phyloP scores from a whole-genome alignment of 345 rosid genomes.

The Sisymbrium irio region DNA sequence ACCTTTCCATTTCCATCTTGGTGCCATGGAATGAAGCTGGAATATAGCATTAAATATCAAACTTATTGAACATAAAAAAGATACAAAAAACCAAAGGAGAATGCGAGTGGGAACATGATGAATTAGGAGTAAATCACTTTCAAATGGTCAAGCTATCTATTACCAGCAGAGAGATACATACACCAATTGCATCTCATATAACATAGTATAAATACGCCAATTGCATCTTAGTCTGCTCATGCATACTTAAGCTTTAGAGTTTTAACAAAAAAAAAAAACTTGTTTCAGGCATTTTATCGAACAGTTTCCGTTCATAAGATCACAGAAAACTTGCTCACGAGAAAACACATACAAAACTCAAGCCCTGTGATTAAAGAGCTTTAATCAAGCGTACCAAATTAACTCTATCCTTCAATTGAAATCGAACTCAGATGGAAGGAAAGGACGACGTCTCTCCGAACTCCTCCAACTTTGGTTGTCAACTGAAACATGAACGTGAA shows the following conservation, averaged over 20 bases:
- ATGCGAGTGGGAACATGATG: neutral
- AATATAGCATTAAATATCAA: neutral
- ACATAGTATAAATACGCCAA: neutral
- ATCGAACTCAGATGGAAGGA: too few relatives aligned
- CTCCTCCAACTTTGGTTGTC: too few relatives aligned
- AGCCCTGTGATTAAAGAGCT: too few relatives aligned
- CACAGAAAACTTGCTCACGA: neutral
- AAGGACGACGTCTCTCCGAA: too few relatives aligned
- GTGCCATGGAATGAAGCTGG: constrained; percentile 44
- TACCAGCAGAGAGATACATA: neutral
- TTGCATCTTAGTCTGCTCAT: too few relatives aligned
- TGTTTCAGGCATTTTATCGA: constrained; percentile 5
- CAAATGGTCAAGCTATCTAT: neutral
- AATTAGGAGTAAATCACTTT: too few relatives aligned
- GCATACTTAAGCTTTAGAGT: too few relatives aligned
- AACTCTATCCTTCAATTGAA: too few relatives aligned
- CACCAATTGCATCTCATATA: neutral
- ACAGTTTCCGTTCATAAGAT: neutral
- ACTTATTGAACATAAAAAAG: neutral
- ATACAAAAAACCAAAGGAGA: neutral
- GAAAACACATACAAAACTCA: neutral
- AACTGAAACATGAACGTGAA: too few relatives aligned
- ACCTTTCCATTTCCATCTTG: constrained; percentile 91
- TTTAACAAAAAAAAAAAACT: neutral
- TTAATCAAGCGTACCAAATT: too few relatives aligned